phyloP scores from a whole-genome alignment of 129 eudicot genomes.

The Calendula officinalis region DNA sequence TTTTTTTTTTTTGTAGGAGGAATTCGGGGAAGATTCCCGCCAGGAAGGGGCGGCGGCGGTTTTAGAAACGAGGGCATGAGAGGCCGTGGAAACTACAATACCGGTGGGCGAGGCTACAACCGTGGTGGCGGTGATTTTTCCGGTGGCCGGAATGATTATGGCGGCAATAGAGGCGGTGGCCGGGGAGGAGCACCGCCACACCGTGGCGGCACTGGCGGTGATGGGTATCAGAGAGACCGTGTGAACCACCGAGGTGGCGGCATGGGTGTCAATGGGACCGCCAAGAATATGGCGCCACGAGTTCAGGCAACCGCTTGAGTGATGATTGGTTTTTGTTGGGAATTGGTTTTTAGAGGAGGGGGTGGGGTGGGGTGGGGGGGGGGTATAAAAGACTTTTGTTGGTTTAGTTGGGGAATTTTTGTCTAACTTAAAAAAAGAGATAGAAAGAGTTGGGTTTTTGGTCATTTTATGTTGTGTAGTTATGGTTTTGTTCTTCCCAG shows the following conservation, averaged over 20 bases:
- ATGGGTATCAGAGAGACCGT: conserved; percentile 63
- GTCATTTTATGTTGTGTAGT: conserved; percentile 36
- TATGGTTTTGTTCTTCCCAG: conserved; percentile 18
- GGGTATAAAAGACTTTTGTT: conserved; percentile 7
- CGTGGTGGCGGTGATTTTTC: conserved; percentile 10
- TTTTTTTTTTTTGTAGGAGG: conserved; percentile 31
- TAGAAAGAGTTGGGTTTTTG: conserved; percentile 20
- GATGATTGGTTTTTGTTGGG: neutral
- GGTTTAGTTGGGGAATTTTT: conserved; percentile 34
- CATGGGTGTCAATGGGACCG: conserved; percentile 28
- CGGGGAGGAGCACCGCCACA: conserved; percentile 55
- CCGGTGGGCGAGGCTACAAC: conserved; percentile 27
- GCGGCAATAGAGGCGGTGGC: conserved; percentile 51
- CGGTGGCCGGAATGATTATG: conserved; percentile 54
- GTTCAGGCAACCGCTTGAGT: conserved; percentile 69
- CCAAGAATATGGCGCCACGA: conserved; percentile 62
- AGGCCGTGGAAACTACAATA: conserved; percentile 66
- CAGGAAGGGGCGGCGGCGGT: conserved; percentile 59
- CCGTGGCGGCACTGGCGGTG: conserved; percentile 47
- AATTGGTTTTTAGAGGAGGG: no score
- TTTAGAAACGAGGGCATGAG: conserved; percentile 69
- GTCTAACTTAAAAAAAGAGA: conserved; percentile 2
- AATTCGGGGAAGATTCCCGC: conserved; percentile 58
- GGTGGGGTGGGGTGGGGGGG: neutral
- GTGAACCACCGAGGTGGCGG: conserved; percentile 39